Evolutionary conservation across 148 eudicot genomes (phyloP).

Genomic region (Rhododendron mucronatum): DNA sequence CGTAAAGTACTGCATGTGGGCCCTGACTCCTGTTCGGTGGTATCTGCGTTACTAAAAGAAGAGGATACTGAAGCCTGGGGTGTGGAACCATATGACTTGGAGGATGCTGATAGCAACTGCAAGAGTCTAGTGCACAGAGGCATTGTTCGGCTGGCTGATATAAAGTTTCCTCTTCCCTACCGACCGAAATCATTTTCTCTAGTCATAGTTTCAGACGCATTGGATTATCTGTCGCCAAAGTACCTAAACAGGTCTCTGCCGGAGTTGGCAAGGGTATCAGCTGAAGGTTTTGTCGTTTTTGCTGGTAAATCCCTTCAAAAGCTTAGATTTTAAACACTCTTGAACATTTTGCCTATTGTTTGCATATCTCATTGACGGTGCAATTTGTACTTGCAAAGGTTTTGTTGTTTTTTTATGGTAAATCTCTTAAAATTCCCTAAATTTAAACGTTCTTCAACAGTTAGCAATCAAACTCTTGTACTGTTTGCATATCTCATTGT

Average conservation of each 20-base stretch:
- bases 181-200: conserved; percentile 69
- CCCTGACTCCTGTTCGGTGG: conserved; percentile 86
- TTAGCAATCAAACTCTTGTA: not conserved
- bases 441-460: not conserved
- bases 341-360: not conserved
- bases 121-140: conserved; percentile 78
- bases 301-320: conserved; percentile 44
- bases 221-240: conserved; percentile 87
- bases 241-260: conserved; percentile 91
- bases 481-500: not conserved
- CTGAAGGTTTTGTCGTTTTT: conserved; percentile 77
- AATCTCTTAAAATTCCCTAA: not conserved
- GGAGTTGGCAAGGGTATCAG: conserved; percentile 75
- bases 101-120: conserved; percentile 72
- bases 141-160: conserved; percentile 88
- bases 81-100: conserved; percentile 90
- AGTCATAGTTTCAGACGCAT: conserved; percentile 82
- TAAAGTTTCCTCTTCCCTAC: conserved; percentile 93
- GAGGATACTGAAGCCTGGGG: conserved; percentile 96
- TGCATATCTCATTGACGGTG: not conserved
- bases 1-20: conserved; percentile 89
- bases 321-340: not conserved
- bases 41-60: conserved; percentile 68
- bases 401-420: not conserved
- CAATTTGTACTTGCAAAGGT: not conserved